Evolutionary conservation across 1,139 yeast species (phyloP).

Genomic region (Magnusiomyces paraingens): DNA sequence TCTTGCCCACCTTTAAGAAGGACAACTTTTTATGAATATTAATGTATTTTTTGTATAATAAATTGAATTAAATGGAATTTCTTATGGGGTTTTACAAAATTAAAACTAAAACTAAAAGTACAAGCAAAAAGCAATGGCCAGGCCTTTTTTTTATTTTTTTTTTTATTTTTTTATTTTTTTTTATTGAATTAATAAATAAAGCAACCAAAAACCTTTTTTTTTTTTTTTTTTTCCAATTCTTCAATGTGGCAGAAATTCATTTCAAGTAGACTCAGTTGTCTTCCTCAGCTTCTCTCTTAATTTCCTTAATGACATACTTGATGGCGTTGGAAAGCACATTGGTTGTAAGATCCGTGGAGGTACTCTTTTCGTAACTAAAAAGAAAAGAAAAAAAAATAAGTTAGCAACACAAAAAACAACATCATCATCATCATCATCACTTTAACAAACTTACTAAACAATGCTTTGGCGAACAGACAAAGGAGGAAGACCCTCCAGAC

Average conservation of each 20-base stretch:
- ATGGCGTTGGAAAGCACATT: conserved; percentile 2
- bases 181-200: not conserved
- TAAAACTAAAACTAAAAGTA: no score
- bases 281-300: not conserved
- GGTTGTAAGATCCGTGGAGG: not conserved
- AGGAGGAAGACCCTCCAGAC: conserved; percentile 15
- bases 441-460: conserved; percentile 8
- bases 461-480: conserved; percentile 7
- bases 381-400: not conserved
- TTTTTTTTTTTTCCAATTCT: no score
- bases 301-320: not conserved
- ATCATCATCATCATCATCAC: not conserved
- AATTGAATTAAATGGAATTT: not conserved
- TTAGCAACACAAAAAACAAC: not conserved
- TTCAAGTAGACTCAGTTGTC: no score
- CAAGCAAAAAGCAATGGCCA: no score
- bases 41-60: not conserved
- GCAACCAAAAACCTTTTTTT: no score
- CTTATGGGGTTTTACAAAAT: no score
- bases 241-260: no score
- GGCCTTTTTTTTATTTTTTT: no score
- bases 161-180: not conserved
- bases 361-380: not conserved
- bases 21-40: not conserved
- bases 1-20: conserved; percentile 32